Percentiles rank a stretch among this genome's conserved stretches.
These are phyloP conservation scores for Cladorrhinum sp. DNA, from an alignment of 2,329 filamentous ascomycete genomes.

Conservation along the genomic window DNA sequence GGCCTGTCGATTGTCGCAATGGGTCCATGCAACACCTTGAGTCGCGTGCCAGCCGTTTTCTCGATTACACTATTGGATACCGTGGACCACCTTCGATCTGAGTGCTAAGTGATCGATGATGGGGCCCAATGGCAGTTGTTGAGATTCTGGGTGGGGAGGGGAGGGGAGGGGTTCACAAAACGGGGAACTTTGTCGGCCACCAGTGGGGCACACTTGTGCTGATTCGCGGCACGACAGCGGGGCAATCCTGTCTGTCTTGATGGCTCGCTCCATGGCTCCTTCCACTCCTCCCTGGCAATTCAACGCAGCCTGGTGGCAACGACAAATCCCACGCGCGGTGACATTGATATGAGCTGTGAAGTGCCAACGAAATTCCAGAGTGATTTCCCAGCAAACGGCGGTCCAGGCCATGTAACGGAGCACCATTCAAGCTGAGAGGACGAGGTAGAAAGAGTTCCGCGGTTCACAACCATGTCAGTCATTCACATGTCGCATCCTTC, in stretches of 20 bases:
- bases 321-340: background rate
- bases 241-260: background rate
- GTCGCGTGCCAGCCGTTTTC: background rate
- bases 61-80: background rate
- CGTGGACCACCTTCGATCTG: background rate
- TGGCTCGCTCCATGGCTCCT: background rate
- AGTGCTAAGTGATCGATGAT: background rate
- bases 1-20: background rate
- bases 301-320: background rate
- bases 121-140: background rate
- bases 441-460: background rate
- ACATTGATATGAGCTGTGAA: background rate
- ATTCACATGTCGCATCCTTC: background rate
- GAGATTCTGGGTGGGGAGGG: background rate
- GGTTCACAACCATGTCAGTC: background rate
- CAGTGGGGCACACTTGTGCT: background rate
- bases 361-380: background rate
- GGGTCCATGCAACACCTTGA: background rate
- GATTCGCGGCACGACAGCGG: background rate
- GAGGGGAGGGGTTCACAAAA: background rate
- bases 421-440: background rate
- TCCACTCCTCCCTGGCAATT: background rate
- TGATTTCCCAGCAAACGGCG: background rate
- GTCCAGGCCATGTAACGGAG: too few species aligned
- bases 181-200: background rate